A percentile compares a stretch with the other conserved stretches of the same genome.
Conservation (phyloP, 1,139 yeast species). For the Candida mesenterica region DNA sequence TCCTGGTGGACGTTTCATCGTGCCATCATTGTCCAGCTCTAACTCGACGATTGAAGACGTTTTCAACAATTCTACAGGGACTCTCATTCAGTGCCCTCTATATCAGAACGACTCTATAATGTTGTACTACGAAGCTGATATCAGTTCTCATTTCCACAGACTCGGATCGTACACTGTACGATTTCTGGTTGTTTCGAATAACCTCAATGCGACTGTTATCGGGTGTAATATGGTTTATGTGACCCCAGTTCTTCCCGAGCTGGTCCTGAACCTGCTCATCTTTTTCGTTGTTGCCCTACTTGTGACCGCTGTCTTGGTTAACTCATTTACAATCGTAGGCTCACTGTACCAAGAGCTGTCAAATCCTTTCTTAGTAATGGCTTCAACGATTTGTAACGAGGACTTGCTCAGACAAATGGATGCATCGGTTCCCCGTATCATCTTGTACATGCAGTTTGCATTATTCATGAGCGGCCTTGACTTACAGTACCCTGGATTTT, state of each 20-base stretch:
- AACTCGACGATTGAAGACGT: slow-evolving; percentile 23
- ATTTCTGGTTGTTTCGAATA: slow-evolving; percentile 41
- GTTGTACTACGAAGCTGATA: slow-evolving; percentile 38
- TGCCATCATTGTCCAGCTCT: slow-evolving; percentile 14
- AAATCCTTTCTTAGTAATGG: slow-evolving; percentile 55
- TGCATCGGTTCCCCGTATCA: slow-evolving; percentile 51
- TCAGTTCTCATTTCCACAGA: slow-evolving; percentile 30
- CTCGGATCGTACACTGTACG: slow-evolving; percentile 45
- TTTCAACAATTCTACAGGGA: slow-evolving; percentile 27
- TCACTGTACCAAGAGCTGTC: slow-evolving; percentile 65
- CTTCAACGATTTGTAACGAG: slow-evolving; percentile 62
- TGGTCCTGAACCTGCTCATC: slow-evolving; percentile 36
- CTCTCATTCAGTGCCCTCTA: slow-evolving; percentile 40
- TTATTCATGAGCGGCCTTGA: slow-evolving; percentile 56
- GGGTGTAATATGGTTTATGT: slow-evolving; percentile 51
- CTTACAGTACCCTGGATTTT: slow-evolving; percentile 62
- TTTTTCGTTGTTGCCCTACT: slow-evolving; percentile 41
- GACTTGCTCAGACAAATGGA: slow-evolving; percentile 56
- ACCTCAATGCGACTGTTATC: slow-evolving; percentile 31
- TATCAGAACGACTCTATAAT: slow-evolving; percentile 39
- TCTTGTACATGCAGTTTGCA: slow-evolving; percentile 57
- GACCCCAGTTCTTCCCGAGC: slow-evolving; percentile 43
- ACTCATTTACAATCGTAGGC: slow-evolving; percentile 42
- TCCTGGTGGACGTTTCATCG: too few relatives aligned
- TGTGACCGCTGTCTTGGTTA: slow-evolving; percentile 41